Conservation (phyloP, 805 yeast genomes). For the Hanseniaspora nectarophila region DNA sequence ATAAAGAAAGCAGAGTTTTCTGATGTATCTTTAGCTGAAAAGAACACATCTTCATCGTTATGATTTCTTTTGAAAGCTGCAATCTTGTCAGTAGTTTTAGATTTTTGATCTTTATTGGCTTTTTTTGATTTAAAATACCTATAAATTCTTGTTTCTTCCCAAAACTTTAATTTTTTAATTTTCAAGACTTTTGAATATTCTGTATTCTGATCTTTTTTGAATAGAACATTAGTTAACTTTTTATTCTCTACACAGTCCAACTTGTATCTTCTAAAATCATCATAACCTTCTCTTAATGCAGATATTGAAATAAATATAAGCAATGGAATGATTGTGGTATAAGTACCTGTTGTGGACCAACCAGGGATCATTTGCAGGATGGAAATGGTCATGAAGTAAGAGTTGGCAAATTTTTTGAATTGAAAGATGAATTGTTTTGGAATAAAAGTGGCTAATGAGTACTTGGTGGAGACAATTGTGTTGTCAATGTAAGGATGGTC, state of each 20-base stretch:
- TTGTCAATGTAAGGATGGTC: slow-evolving; percentile 51
- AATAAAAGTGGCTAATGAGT: slow-evolving; percentile 64
- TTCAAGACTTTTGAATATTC: background rate
- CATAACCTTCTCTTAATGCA: slow-evolving; percentile 84
- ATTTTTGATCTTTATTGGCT: background rate
- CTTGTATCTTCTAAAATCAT: slow-evolving; percentile 77
- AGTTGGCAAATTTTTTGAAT: slow-evolving; percentile 83
- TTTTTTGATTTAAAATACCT: background rate
- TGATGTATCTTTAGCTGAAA: background rate
- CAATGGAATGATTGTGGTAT: slow-evolving; percentile 84
- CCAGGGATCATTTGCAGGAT: slow-evolving; percentile 91
- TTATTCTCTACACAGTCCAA: slow-evolving; percentile 79
- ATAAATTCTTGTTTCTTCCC: background rate
- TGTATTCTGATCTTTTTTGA: slow-evolving; percentile 18
- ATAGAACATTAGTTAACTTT: slow-evolving; percentile 33
- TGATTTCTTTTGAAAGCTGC: background rate
- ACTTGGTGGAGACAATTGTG: slow-evolving; percentile 73
- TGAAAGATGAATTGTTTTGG: slow-evolving; percentile 86
- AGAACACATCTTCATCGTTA: slow-evolving; percentile 1
- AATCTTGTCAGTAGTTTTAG: background rate
- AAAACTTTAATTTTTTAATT: background rate
- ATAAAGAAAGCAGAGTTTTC: background rate
- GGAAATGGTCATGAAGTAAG: slow-evolving; percentile 80
- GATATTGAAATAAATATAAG: slow-evolving; percentile 78
- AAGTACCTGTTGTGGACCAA: slow-evolving; percentile 95